Evolutionary conservation across 108 stramenopile genomes (phyloP), one percentile per base, ranked within the genome.

Genomic region (Epipyxis sp.): DNA sequence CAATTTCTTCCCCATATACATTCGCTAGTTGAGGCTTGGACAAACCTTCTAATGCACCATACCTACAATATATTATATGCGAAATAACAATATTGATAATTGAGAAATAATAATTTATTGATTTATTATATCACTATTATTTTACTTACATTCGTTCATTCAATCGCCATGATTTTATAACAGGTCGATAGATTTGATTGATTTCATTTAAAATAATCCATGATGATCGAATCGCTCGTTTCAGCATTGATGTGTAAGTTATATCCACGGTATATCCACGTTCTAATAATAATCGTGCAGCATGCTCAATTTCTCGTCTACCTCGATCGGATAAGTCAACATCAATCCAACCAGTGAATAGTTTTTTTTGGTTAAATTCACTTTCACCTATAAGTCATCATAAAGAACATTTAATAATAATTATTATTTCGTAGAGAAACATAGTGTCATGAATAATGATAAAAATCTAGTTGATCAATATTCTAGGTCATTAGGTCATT

Each of bases 261-360:
- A 94, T 89, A 85, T 97, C 93, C 68, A 95, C 91, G 46, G 92
- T 89, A 67, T 91, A 93, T 29, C 90, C 92, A 0, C 91, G 92
- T 58, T 91, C 91, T 46, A 91, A 87, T 57, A 97, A 84, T 1
- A 85, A 42, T 58, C 82, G 81, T 20, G 81, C 84, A 16, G 81
- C 81, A 43, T 83, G 81, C 0, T 27, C 37, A 27, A 69, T 76
- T 77, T 85, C 84, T 62, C 45, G 32, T 34, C 40, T 68, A 35
- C 82, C 84, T 57, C 81, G 69, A 29, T 83, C 76, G 59, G 82
- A 62, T 76, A 85, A 59, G 32, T 83, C 82, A 0, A 81, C 80
- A 67, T 85, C 84, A 37, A 80, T 79, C 84, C 82, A 85, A 0
- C 84, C 84, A 44, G 83, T 79, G 27, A 82, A 50, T 2, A 59